phyloP scores from a whole-genome alignment of 2,329 filamentous ascomycete species.

The Elsinoe fawcettii region DNA sequence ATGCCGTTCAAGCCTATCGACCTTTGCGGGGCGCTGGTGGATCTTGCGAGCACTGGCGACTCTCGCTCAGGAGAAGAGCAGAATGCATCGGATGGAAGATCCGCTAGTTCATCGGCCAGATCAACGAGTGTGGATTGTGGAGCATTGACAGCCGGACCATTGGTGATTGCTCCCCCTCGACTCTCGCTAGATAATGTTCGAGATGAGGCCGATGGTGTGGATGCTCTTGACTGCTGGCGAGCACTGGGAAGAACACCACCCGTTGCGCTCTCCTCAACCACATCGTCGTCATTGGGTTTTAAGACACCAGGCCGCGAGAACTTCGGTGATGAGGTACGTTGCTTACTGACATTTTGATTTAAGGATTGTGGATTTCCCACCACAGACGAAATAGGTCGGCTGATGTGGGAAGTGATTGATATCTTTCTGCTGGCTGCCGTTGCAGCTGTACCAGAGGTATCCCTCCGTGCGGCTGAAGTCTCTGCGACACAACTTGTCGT shows the following conservation, averaged over 20 bases:
- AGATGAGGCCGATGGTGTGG: background rate
- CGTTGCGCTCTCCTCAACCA: background rate
- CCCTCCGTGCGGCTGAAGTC: too few relatives aligned
- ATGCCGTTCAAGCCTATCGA: background rate
- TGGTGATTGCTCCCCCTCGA: background rate
- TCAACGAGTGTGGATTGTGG: conserved; percentile 25
- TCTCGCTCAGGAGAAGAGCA: conserved; percentile 42
- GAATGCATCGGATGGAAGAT: conserved; percentile 58
- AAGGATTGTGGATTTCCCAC: too few relatives aligned
- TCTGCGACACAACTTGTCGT: background rate
- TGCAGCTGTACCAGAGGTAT: too few relatives aligned
- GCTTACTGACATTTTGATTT: too few relatives aligned
- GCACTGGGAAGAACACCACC: background rate
- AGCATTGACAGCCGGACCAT: background rate
- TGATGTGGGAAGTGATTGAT: too few relatives aligned
- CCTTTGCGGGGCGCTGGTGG: background rate
- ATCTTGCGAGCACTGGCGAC: conserved; percentile 18
- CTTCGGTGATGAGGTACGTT: background rate
- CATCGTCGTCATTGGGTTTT: background rate
- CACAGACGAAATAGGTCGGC: too few relatives aligned
- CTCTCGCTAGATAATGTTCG: conserved; percentile 1
- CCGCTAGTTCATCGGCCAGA: conserved; percentile 41
- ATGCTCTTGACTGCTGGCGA: background rate
- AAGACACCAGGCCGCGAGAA: background rate
- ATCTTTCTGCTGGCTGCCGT: too few relatives aligned